These are phyloP conservation scores for Protea cynaroides DNA, from an alignment of 164 flowering plant genomes.

Conservation along the genomic window DNA sequence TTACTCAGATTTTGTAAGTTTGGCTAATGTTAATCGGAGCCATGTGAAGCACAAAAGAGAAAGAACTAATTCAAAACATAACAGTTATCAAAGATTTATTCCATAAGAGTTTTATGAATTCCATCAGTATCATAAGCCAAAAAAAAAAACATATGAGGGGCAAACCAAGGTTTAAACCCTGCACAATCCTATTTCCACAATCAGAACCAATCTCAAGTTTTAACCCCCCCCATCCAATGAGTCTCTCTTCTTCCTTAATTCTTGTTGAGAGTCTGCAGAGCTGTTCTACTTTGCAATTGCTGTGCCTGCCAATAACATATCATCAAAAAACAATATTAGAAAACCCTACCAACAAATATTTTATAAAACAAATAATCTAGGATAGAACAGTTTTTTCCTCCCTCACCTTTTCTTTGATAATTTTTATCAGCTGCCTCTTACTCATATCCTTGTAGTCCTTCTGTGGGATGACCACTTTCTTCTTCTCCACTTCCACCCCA, in stretches of 20 bases:
- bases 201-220: background rate
- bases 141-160: background rate
- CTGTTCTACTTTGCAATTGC: background rate
- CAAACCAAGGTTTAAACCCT: background rate
- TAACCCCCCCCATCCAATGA: background rate
- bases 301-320: background rate
- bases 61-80: background rate
- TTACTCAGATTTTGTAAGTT: background rate
- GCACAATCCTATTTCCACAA: background rate
- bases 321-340: background rate
- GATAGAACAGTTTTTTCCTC: background rate
- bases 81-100: no score
- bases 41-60: background rate
- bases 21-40: background rate
- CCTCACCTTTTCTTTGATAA: background rate
- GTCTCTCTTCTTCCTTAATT: background rate
- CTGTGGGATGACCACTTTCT: background rate
- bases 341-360: background rate
- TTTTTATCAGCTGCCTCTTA: background rate
- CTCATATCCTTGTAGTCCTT: background rate
- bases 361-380: background rate
- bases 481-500: no score
- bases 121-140: no score
- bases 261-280: background rate
- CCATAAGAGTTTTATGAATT: no score